Base-by-base conservation (phyloP, 2,329 filamentous ascomycete genomes). In the Colletotrichum brevisporum region DNA sequence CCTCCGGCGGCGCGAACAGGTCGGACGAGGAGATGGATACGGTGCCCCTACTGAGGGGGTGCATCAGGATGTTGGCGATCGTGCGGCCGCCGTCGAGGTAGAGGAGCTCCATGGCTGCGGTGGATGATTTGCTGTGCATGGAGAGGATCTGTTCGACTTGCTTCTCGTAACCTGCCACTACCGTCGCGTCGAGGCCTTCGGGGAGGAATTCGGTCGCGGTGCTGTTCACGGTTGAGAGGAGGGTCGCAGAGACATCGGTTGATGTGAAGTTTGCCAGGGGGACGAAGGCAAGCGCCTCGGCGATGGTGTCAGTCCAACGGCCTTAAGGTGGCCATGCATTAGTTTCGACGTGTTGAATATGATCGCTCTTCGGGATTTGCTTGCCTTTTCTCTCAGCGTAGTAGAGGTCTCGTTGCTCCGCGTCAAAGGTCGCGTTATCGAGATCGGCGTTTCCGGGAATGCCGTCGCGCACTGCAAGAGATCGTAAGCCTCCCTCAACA, bases 1-100 rank as follows among this genome's bases (percentile, higher is more conserved):
- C 59, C 0, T 12, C n/a, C 0, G 70, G 70, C 2, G 74, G 73
- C 4, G 67, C 73, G 6, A 75, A 73, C 5, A 80, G 79, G 70
- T 83, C 74, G 0, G 72, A 72, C 0, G 75, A 72, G 72, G 80
- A 77, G 45, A 83, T 78, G 26, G 74, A 76, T 56, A 83, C 77
- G 10, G 78, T 78, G 26, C 82, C 82, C 16, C 81, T 76, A 61
- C 77, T 80, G 26, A 83, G 74, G 1, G 81, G 81, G 65, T 82
- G 79, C 65, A 79, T 74, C 41, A 79, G 72, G 55, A 78, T 78
- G 21, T 82, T 75, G 4, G 74, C 39, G 75, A 71, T 18, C 71
- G 68, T 73, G 48, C 78, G 70, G 57, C 76, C n/a, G 71, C 71
- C 73, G 71, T 78, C 68, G 55, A 75, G 73, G 71, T 77, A 82